Evolutionary conservation across 1,139 yeast genomes (phyloP), one percentile per base, ranked within the genome.

Genomic region (Suhomyces yuchorum): DNA sequence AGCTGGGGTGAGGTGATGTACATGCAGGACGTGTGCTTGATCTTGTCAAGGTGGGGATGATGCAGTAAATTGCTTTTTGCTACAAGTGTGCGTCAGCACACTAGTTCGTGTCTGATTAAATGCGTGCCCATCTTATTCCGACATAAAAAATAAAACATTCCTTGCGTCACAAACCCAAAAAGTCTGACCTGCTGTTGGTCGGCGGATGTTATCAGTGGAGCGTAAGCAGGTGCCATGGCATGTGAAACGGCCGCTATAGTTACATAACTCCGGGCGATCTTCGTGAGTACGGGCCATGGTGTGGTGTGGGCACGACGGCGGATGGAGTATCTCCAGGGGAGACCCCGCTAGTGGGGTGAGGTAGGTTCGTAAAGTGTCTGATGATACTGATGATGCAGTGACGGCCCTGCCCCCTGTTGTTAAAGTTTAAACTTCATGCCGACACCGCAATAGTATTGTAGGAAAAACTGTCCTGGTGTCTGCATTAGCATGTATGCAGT

Each of bases 61-160:
- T 30, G 34, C 34, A 30, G 34, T 18, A 44, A 44, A 44, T 44
- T 44, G 43, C 47, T 44, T 44, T 30, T 44, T 44, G 40, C 8
- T 35, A 11, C 4, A 23, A 14, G 37, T 8, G 26, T 14, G 40
- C 39, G 23, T 43, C 42, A 32, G 42, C 42, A 30, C 38, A 26
- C 30, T 37, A 35, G 37, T 44, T 39, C 40, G 47, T 39, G 47
- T 34, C 37, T 38, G 43, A 39, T 39, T 44, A 37, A 42, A 28
- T 9, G 28, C 40, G 32, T 14, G 36, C 39, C 20, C 41, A 42
- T 30, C 41, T 30, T 15, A 26, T 7, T 11, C 37, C 37, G 18
- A 36, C 45, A 30, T 37, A 37, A 37, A 37, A 41, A 42, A 42
- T 42, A 37, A 11, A 30, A 17, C 41, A 37, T 37, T 28, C 36